A percentile compares a stretch with the other conserved stretches of the same genome.
These are phyloP conservation scores for Neopestalotiopsis clavispora DNA, from an alignment of 2,329 filamentous ascomycete species.

Conservation along the genomic window DNA sequence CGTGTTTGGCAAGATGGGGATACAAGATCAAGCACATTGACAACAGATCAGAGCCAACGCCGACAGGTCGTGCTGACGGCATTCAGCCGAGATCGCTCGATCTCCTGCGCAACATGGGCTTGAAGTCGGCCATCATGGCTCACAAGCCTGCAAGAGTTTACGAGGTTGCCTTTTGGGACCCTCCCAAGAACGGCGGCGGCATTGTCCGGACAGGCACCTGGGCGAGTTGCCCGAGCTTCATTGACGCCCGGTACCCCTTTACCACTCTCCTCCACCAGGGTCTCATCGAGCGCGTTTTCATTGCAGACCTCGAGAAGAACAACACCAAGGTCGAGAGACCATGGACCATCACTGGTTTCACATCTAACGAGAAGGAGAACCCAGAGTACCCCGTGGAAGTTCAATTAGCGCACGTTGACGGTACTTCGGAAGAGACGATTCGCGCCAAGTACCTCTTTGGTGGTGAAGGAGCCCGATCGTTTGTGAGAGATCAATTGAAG, in stretches of 20 bases:
- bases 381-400: slow-evolving; percentile 81
- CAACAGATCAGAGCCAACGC: slow-evolving; percentile 82
- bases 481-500: slow-evolving; percentile 65
- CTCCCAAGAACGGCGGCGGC: slow-evolving; percentile 56
- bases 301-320: slow-evolving; percentile 67
- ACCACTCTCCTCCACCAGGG: slow-evolving; percentile 76
- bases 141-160: slow-evolving; percentile 86
- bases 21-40: slow-evolving; percentile 96
- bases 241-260: slow-evolving; percentile 73
- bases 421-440: slow-evolving; percentile 69
- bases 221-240: slow-evolving; percentile 88
- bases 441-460: slow-evolving; percentile 74
- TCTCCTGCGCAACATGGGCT: slow-evolving; percentile 84
- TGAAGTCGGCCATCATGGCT: slow-evolving; percentile 88
- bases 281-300: slow-evolving; percentile 72
- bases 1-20: slow-evolving; percentile 88
- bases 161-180: slow-evolving; percentile 77
- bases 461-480: slow-evolving; percentile 72
- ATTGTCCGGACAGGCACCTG: slow-evolving; percentile 74
- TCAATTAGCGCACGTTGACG: slow-evolving; percentile 76
- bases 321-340: slow-evolving; percentile 65
- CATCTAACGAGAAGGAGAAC: slow-evolving; percentile 59
- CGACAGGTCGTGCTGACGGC: slow-evolving; percentile 86
- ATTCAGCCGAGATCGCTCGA: slow-evolving; percentile 91
- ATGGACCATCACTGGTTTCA: slow-evolving; percentile 68